Evolutionary conservation across 2,329 filamentous ascomycete species (phyloP).

Genomic region (Knufia petricola): DNA sequence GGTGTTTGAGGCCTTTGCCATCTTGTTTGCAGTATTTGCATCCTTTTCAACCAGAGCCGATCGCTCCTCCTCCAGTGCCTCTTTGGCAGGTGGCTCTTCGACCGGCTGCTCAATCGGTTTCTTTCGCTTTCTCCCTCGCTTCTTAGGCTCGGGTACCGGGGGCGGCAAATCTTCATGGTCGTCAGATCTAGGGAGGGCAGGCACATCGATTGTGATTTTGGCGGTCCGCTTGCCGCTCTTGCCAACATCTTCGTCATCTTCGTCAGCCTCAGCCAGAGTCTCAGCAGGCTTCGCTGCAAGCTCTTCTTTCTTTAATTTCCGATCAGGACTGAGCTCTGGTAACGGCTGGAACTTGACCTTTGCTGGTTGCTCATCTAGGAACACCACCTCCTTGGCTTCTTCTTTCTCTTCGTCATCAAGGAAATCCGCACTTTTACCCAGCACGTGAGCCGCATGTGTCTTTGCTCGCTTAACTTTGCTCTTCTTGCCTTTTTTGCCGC

Average conservation of each 20-base stretch:
- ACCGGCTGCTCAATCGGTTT: constrained; percentile 11
- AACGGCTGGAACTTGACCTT: constrained; percentile 14
- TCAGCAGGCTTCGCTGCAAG: background rate
- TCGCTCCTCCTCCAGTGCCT: background rate
- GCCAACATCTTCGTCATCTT: constrained; percentile 7
- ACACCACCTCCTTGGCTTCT: constrained; percentile 21
- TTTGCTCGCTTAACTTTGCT: constrained; percentile 23
- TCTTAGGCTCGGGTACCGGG: constrained; percentile 17
- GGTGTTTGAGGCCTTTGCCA: background rate
- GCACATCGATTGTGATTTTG: constrained; percentile 18
- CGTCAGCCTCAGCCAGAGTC: background rate
- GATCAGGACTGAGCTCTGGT: constrained; percentile 17
- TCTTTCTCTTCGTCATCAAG: constrained; percentile 23
- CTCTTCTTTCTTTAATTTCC: constrained; percentile 18
- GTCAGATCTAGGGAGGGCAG: background rate
- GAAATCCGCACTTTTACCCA: constrained; percentile 16
- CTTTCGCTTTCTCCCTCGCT: constrained; percentile 21
- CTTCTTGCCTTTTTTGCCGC: constrained; percentile 17
- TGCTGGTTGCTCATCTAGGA: constrained; percentile 20
- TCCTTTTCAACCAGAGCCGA: constrained; percentile 14
- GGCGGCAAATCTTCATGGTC: constrained; percentile 10
- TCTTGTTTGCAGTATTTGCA: constrained; percentile 8
- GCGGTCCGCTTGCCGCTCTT: constrained; percentile 3
- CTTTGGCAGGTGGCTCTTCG: constrained; percentile 8
- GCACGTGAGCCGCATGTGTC: constrained; percentile 18